phyloP scores from a whole-genome alignment of 257 asterid species.

The Gentiana dahurica region DNA sequence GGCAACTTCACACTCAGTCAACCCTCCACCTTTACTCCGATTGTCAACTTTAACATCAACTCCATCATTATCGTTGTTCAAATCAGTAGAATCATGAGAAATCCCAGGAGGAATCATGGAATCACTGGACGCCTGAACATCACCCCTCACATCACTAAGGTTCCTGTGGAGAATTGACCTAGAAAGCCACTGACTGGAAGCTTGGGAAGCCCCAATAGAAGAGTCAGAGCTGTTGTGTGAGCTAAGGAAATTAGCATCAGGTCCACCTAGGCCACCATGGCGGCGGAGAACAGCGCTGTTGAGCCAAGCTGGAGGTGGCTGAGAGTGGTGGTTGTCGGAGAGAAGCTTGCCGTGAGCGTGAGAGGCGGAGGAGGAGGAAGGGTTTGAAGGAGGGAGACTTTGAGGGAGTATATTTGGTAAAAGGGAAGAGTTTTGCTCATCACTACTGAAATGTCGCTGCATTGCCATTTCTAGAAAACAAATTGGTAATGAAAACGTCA shows the following conservation, averaged over 20 bases:
- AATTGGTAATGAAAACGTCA: no score
- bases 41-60: slow-evolving; percentile 7
- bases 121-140: slow-evolving; percentile 29
- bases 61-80: slow-evolving; percentile 14
- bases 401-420: slow-evolving; percentile 18
- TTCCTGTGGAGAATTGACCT: slow-evolving; percentile 32
- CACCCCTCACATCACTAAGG: slow-evolving; percentile 23
- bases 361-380: slow-evolving; percentile 11
- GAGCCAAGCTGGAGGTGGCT: slow-evolving; percentile 51
- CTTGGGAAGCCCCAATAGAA: slow-evolving; percentile 13
- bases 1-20: slow-evolving; percentile 21
- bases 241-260: slow-evolving; percentile 43
- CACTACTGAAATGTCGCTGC: slow-evolving; percentile 34
- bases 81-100: slow-evolving; percentile 32
- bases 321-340: slow-evolving; percentile 17
- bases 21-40: slow-evolving; percentile 18
- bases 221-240: slow-evolving; percentile 38
- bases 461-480: slow-evolving; percentile 27
- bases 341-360: slow-evolving; percentile 11
- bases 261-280: slow-evolving; percentile 13
- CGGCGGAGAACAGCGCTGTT: slow-evolving; percentile 44
- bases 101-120: slow-evolving; percentile 22
- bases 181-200: slow-evolving; percentile 39
- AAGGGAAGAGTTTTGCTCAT: slow-evolving; percentile 20
- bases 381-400: slow-evolving; percentile 11